Percentiles rank a stretch among this genome's conserved stretches.
Conservation (phyloP, 768 basidiomycete genomes). For the Pisolithus albus region DNA sequence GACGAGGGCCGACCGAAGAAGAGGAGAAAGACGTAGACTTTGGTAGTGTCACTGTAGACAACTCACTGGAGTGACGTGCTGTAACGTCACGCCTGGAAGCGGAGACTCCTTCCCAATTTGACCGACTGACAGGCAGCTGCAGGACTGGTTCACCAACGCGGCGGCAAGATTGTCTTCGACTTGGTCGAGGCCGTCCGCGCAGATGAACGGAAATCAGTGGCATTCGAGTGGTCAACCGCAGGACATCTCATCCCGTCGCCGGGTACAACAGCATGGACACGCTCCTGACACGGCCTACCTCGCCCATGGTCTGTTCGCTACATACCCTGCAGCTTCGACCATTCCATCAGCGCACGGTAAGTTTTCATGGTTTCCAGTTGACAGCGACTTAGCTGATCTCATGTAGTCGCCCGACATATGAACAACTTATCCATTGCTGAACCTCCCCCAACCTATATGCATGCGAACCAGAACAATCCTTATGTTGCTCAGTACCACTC, state of each 20-base stretch:
- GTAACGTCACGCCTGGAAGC: too few relatives aligned
- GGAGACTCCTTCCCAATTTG: not conserved
- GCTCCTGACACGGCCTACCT: conserved; percentile 52
- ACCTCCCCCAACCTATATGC: conserved; percentile 56
- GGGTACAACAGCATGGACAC: conserved; percentile 10
- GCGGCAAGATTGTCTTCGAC: conserved; percentile 1
- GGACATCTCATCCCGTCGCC: conserved; percentile 4
- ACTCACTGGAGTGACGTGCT: not conserved
- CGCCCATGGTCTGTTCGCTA: conserved; percentile 57
- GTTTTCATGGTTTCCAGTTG: conserved; percentile 6
- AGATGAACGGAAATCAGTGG: conserved; percentile 24
- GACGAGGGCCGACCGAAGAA: conserved; percentile 55
- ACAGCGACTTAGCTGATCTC: conserved; percentile 14
- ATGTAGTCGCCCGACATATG: conserved; percentile 60
- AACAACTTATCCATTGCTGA: conserved; percentile 51
- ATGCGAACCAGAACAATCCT: conserved; percentile 34
- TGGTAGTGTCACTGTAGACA: not conserved
- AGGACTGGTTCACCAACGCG: not conserved
- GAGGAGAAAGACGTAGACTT: conserved; percentile 37
- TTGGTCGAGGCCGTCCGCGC: not conserved
- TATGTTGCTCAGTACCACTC: conserved; percentile 23
- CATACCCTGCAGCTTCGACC: conserved; percentile 70
- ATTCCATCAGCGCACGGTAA: conserved; percentile 73
- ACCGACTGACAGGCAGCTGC: not conserved
- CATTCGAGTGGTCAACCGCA: conserved; percentile 16